phyloP scores from a whole-genome alignment of 2,329 filamentous ascomycete genomes.

The Juglanconis oblonga region DNA sequence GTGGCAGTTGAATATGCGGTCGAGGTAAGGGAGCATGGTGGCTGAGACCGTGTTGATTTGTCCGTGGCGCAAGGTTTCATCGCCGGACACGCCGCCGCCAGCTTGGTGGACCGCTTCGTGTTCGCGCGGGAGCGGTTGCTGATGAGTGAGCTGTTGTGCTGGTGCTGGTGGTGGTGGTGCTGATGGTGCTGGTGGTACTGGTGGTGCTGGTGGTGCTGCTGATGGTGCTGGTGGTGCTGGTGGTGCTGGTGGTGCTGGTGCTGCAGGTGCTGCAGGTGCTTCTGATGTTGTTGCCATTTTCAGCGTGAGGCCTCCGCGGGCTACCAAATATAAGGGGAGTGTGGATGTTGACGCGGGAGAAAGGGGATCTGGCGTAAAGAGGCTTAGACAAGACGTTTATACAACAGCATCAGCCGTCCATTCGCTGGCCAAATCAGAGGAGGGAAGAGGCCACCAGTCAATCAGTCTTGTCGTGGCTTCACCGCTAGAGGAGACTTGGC shows the following conservation, averaged over 20 bases:
- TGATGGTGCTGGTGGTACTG: not conserved
- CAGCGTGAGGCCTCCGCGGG: not conserved
- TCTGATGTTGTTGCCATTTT: not conserved
- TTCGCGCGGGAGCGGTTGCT: not conserved
- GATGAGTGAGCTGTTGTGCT: not conserved
- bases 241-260: not conserved
- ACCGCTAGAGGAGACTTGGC: not conserved
- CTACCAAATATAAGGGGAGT: too few relatives aligned
- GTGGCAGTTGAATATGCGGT: constrained; percentile 44
- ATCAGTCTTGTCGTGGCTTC: not conserved
- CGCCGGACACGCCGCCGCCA: constrained; percentile 45
- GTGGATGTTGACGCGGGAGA: too few relatives aligned
- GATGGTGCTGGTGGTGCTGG: not conserved
- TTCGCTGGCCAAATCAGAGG: not conserved
- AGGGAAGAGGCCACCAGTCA: not conserved
- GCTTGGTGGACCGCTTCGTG: constrained; percentile 38
- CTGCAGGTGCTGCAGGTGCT: not conserved
- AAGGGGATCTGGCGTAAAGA: too few relatives aligned
- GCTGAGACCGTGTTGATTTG: constrained; percentile 38
- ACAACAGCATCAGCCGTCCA: not conserved
- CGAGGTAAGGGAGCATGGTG: constrained; percentile 39
- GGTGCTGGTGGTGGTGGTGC: not conserved
- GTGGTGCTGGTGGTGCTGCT: not conserved
- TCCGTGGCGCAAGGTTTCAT: constrained; percentile 28
- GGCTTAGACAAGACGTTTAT: not conserved